Evolutionary conservation across 306 rosid species (phyloP).

Genomic region (Hippophae tibetana): DNA sequence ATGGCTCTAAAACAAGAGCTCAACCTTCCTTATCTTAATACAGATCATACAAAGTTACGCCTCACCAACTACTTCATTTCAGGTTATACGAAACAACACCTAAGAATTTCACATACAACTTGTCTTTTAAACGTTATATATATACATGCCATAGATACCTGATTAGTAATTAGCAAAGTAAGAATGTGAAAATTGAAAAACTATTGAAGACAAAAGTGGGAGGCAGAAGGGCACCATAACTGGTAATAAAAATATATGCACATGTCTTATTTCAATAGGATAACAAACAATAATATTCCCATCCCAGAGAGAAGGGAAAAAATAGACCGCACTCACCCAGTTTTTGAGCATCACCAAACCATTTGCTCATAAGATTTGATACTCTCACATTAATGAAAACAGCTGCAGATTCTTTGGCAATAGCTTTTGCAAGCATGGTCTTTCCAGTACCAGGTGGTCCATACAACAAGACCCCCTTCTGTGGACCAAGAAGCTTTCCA

Average conservation of each 20-base stretch:
- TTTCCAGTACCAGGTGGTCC: conserved; percentile 99
- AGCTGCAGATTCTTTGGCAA: conserved; percentile 93
- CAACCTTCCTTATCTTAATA: no score
- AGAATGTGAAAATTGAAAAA: no score
- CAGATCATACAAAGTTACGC: no score
- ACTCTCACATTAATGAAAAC: conserved; percentile 85
- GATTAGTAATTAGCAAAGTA: not conserved
- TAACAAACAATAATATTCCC: not conserved
- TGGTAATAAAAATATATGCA: no score
- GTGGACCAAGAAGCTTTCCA: conserved; percentile 94
- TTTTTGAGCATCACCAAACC: conserved; percentile 99
- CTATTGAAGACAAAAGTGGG: no score
- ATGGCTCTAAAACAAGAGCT: no score
- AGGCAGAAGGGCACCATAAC: no score
- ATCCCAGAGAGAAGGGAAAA: not conserved
- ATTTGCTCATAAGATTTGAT: conserved; percentile 98
- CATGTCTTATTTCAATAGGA: not conserved
- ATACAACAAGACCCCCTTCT: conserved; percentile 80
- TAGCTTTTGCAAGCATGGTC: conserved; percentile 99
- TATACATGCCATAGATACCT: no score
- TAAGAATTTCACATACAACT: no score
- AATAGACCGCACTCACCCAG: conserved; percentile 56
- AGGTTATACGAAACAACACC: no score
- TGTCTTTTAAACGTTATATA: no score
- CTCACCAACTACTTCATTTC: no score